Evolutionary conservation across 108 stramenopile genomes (phyloP), one percentile per base, ranked within the genome.

Genomic region (Cylindrotheca closterium): DNA sequence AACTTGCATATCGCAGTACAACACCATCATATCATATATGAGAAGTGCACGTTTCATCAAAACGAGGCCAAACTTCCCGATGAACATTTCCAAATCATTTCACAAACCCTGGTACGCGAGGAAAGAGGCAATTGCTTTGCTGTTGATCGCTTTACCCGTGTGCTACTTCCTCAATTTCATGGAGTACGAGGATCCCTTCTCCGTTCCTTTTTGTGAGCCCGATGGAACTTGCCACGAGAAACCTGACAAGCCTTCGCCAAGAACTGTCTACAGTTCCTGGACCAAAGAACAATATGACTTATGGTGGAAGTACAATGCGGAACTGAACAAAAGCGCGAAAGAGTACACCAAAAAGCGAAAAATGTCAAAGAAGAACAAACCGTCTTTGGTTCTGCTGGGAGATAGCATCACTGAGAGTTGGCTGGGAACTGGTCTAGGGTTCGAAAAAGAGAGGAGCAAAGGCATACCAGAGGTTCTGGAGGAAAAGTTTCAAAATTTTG

Each of bases 341-440:
- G 33, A 4, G 0, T 79, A 71, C 58, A 66, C 66, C 8, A 32
- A 51, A 0, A 48, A 57, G 29, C 31, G 70, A 29, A 27, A 37
- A 25, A 31, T 15, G 10, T 30, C 3, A 18, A 33, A 34, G 8
- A 22, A 26, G 12, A 10, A 21, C 0, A 32, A 62, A 18, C 62
- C 66, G 10, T 73, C 78, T 29, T 46, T 85, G 26, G 63, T 82
- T 30, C 31, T 85, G 47, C 48, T 81, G 2, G 84, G 84, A 2
- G 84, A 85, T 79, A 77, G 75, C 50, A 82, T 85, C 30, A 79
- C 79, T 0, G 84, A 85, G 47, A 32, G 66, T 19, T 81, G 84
- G 79, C 24, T 64, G 3, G 84, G 80, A 24, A 81, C 73, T 10
- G 47, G 46, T 0, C 33, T 82, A 46, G 79, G 78, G 10, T 27